Conservation (phyloP, 805 yeast genomes). For the Dipodascus geniculatus region DNA sequence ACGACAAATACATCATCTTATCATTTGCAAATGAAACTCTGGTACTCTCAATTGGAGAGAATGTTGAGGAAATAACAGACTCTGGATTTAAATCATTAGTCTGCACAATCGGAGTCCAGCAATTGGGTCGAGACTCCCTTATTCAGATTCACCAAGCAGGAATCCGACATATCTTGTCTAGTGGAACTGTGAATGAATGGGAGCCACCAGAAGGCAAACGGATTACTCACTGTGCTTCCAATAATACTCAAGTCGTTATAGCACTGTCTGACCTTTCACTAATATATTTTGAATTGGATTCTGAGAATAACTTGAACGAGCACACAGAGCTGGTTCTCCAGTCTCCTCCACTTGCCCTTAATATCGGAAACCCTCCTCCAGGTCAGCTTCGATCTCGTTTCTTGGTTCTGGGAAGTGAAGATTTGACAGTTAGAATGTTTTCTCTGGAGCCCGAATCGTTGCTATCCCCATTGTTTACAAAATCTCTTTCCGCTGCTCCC, state of each 20-base stretch:
- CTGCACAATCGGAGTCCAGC: slow-evolving; percentile 56
- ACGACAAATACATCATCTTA: slow-evolving; percentile 54
- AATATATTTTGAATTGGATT: slow-evolving; percentile 72
- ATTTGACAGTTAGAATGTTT: slow-evolving; percentile 55
- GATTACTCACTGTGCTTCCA: slow-evolving; percentile 48
- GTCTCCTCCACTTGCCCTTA: slow-evolving; percentile 33
- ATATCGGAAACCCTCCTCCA: slow-evolving; percentile 37
- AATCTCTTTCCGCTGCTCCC: slow-evolving; percentile 49
- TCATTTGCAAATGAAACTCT: slow-evolving; percentile 57
- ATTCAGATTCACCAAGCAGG: slow-evolving; percentile 68
- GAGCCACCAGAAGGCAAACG: slow-evolving; percentile 66
- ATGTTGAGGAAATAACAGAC: slow-evolving; percentile 61
- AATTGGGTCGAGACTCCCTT: slow-evolving; percentile 49
- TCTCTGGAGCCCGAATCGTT: slow-evolving; percentile 50
- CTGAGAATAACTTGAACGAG: slow-evolving; percentile 56
- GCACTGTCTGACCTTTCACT: slow-evolving; percentile 64
- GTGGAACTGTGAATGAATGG: slow-evolving; percentile 51
- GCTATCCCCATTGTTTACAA: slow-evolving; percentile 50
- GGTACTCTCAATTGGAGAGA: slow-evolving; percentile 68
- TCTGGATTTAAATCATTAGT: slow-evolving; percentile 47
- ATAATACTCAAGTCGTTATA: slow-evolving; percentile 55
- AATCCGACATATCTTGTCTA: slow-evolving; percentile 41
- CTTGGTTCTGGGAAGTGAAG: slow-evolving; percentile 62
- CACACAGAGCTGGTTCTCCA: slow-evolving; percentile 46
- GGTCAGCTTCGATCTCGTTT: slow-evolving; percentile 40